These are phyloP conservation scores for Mycena belliarum DNA, from an alignment of 768 basidiomycete species.

Conservation along the genomic window DNA sequence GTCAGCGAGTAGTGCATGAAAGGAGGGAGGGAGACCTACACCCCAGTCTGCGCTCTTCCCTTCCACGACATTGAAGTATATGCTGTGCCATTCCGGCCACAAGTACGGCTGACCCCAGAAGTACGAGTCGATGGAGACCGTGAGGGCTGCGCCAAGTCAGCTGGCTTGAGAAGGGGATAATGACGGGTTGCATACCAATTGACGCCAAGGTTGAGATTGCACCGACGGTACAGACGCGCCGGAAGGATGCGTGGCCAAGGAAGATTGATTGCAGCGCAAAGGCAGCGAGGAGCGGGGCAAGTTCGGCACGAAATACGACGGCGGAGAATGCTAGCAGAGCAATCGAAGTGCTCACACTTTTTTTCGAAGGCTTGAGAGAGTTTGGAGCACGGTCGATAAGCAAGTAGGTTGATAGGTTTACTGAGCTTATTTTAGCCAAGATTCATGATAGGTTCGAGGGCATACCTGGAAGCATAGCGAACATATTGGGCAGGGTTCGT, in stretches of 20 bases:
- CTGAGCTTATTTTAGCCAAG: slow-evolving; percentile 32
- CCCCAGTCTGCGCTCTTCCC: slow-evolving; percentile 94
- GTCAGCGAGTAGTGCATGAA: background rate
- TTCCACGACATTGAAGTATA: slow-evolving; percentile 85
- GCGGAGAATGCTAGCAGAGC: slow-evolving; percentile 65
- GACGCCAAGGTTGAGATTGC: slow-evolving; percentile 49
- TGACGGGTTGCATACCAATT: slow-evolving; percentile 41
- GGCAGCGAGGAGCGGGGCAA: slow-evolving; percentile 65
- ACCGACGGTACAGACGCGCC: slow-evolving; percentile 49
- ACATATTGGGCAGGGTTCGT: slow-evolving; percentile 92
- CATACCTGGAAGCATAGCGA: slow-evolving; percentile 78
- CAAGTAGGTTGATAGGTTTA: slow-evolving; percentile 56
- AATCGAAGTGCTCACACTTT: slow-evolving; percentile 44
- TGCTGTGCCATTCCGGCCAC: slow-evolving; percentile 83
- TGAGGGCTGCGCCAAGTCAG: slow-evolving; percentile 45
- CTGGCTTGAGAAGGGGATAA: background rate
- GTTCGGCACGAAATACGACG: slow-evolving; percentile 79
- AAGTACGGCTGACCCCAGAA: slow-evolving; percentile 75
- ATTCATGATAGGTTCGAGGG: background rate
- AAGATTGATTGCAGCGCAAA: slow-evolving; percentile 57
- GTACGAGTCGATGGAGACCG: slow-evolving; percentile 75
- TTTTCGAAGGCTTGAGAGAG: slow-evolving; percentile 36
- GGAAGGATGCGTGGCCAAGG: slow-evolving; percentile 42
- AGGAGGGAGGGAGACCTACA: slow-evolving; percentile 45
- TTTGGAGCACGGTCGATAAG: slow-evolving; percentile 47